Base-by-base conservation (phyloP, 1,139 yeast genomes). In the Candida dubliniensis region DNA sequence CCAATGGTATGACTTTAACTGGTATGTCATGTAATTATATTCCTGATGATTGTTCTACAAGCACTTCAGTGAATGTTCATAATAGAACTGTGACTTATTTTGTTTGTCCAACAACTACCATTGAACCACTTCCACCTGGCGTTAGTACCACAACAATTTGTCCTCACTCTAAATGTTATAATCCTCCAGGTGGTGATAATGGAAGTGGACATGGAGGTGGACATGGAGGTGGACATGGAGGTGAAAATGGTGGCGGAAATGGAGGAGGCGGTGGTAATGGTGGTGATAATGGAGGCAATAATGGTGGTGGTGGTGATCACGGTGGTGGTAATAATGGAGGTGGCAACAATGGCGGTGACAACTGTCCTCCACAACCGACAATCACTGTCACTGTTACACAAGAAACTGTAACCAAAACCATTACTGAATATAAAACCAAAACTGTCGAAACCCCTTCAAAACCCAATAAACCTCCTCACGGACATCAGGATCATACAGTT, bases 111-210 rank as follows among this genome's bases (percentile, higher is more conserved):
- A 31, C 35, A 3, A 24, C 40, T 13, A 30, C 35, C 3, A 12
- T 38, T 31, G 35, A 38, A 12, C 31, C 31, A 10, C 25, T 31
- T 4, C 40, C 40, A 24, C 40, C 40, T 6, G 40, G 40, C 2
- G 40, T 38, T 4, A 38, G 18, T 10, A 38, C 27, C 3, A 38
- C 40, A 3, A 38, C 40, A 15, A 23, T 38, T n/a, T 38, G 40
- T 24, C 35, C 40, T 12, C 29, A 38, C 10, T 31, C 34, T 1
- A 15, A 13, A 4, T 36, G 39, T 30, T 5, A 9, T 25, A 14
- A 29, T 30, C n/a, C 13, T 8, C 31, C 31, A 5, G 27, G 11
- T 7, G 34, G 29, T 35, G 14, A 13, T 27, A 24, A 31, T 10
- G 1, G 12, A 13, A 32, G 40, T 3, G 34, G 33, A 11, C 25